Evolutionary conservation across 2,329 filamentous ascomycete species (phyloP).

Genomic region (Coleophoma crateriformis): DNA sequence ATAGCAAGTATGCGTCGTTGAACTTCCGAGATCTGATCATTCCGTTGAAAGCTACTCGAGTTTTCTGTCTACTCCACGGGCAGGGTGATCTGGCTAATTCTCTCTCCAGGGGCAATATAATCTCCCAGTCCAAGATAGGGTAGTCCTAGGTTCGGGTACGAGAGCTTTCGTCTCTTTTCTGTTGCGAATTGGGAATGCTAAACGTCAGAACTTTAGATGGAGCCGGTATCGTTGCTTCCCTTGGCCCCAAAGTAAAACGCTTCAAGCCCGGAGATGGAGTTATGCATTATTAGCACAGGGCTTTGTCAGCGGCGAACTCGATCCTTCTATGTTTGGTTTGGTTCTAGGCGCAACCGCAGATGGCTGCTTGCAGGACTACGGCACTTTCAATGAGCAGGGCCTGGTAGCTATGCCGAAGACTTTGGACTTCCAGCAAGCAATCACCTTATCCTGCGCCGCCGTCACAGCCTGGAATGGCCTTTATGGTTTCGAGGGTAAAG

Average conservation of each 20-base stretch:
- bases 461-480: slow-evolving; percentile 54
- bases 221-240: slow-evolving; percentile 39
- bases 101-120: background rate
- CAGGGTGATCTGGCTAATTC: background rate
- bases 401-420: slow-evolving; percentile 52
- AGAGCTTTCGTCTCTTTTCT: slow-evolving; percentile 18
- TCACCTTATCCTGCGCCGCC: slow-evolving; percentile 45
- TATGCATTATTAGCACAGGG: slow-evolving; percentile 51
- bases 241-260: slow-evolving; percentile 50
- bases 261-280: slow-evolving; percentile 53
- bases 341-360: slow-evolving; percentile 51
- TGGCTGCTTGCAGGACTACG: slow-evolving; percentile 43
- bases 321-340: slow-evolving; percentile 19
- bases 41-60: slow-evolving; percentile 16
- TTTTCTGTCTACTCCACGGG: background rate
- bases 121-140: background rate
- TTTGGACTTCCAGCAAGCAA: slow-evolving; percentile 39
- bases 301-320: slow-evolving; percentile 19
- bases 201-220: slow-evolving; percentile 28
- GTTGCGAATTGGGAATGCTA: slow-evolving; percentile 21
- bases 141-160: background rate
- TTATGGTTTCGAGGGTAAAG: slow-evolving; percentile 36
- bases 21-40: slow-evolving; percentile 34
- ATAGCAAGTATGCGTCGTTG: slow-evolving; percentile 31
- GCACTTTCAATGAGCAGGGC: slow-evolving; percentile 47